Conservation (phyloP, 2,329 filamentous ascomycete species). For the Malbranchea zuffiana region DNA sequence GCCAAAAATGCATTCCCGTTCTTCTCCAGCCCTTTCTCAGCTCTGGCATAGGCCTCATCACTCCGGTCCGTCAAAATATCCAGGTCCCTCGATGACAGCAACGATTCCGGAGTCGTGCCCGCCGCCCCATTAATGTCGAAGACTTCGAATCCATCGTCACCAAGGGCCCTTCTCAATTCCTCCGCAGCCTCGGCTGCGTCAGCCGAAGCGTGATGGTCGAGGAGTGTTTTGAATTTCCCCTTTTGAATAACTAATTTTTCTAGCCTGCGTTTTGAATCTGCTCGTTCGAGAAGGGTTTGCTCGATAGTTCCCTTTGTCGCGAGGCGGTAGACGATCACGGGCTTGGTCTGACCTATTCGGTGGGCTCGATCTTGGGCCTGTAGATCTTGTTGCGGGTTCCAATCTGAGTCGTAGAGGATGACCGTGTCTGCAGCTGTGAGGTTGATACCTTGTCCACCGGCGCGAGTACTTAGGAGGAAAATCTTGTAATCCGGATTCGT, state of each 20-base stretch:
- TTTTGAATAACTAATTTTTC: conserved; percentile 96
- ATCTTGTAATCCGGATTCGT: conserved; percentile 54
- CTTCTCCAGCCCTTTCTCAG: conserved; percentile 63
- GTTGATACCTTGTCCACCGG: conserved; percentile 96
- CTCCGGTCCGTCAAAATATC: conserved; percentile 67
- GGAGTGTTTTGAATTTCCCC: conserved; percentile 64
- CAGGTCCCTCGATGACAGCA: conserved; percentile 67
- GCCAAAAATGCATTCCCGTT: conserved; percentile 52
- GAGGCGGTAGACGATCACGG: conserved; percentile 86
- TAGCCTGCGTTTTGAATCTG: conserved; percentile 79
- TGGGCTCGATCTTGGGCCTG: conserved; percentile 95
- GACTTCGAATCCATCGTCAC: conserved; percentile 62
- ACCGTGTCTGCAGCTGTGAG: conserved; percentile 98
- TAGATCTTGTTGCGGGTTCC: conserved; percentile 94
- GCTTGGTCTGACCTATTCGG: conserved; percentile 82
- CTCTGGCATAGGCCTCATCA: conserved; percentile 55
- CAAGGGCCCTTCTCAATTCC: conserved; percentile 52
- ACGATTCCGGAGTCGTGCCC: conserved; percentile 46
- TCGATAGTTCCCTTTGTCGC: conserved; percentile 91
- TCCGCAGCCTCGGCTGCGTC: conserved; percentile 41
- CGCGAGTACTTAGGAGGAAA: conserved; percentile 81
- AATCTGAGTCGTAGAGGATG: conserved; percentile 87
- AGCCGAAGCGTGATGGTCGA: conserved; percentile 43
- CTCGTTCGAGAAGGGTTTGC: conserved; percentile 71
- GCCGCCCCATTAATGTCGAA: conserved; percentile 46